Evolutionary conservation across 768 basidiomycete genomes (phyloP).

Genomic region (Agrocybe chaxingu): DNA sequence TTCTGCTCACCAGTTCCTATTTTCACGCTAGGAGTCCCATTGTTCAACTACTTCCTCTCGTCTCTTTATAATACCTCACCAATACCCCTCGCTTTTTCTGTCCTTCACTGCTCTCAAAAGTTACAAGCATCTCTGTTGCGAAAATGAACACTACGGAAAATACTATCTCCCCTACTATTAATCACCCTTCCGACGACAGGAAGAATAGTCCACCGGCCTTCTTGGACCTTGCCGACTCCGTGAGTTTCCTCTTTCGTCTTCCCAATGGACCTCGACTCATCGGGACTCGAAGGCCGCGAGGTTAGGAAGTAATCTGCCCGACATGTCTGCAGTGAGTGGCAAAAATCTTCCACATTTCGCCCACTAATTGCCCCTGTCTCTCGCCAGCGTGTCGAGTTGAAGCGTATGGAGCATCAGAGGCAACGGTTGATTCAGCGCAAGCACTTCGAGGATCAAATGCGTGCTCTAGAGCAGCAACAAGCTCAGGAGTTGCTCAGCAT

Average conservation of each 20-base stretch:
- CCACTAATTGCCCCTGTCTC: slow-evolving; percentile 7
- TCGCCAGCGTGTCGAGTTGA: slow-evolving; percentile 79
- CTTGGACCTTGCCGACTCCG: slow-evolving; percentile 91
- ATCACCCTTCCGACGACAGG: slow-evolving; percentile 63
- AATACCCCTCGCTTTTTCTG: slow-evolving; percentile 48
- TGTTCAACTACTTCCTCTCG: slow-evolving; percentile 61
- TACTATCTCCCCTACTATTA: slow-evolving; percentile 72
- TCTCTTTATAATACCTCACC: slow-evolving; percentile 46
- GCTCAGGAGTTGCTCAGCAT: slow-evolving; percentile 78
- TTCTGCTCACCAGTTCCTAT: slow-evolving; percentile 19
- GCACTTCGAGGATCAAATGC: slow-evolving; percentile 97
- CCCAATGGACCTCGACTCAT: slow-evolving; percentile 15
- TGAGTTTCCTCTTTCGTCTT: slow-evolving; percentile 37
- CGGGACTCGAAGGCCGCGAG: slow-evolving; percentile 61
- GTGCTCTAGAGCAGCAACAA: slow-evolving; percentile 87
- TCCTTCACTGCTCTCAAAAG: slow-evolving; percentile 55
- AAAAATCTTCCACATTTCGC: slow-evolving; percentile 1
- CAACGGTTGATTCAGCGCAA: slow-evolving; percentile 84
- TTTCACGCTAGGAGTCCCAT: slow-evolving; percentile 46
- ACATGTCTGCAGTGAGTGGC: slow-evolving; percentile 76
- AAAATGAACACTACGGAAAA: slow-evolving; percentile 74
- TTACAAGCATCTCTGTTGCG: slow-evolving; percentile 37
- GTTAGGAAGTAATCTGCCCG: slow-evolving; percentile 82
- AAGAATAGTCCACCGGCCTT: slow-evolving; percentile 91
- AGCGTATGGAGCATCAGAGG: slow-evolving; percentile 88